Conservation (phyloP, 306 rosid genomes). For the Abrus pulchellus region DNA sequence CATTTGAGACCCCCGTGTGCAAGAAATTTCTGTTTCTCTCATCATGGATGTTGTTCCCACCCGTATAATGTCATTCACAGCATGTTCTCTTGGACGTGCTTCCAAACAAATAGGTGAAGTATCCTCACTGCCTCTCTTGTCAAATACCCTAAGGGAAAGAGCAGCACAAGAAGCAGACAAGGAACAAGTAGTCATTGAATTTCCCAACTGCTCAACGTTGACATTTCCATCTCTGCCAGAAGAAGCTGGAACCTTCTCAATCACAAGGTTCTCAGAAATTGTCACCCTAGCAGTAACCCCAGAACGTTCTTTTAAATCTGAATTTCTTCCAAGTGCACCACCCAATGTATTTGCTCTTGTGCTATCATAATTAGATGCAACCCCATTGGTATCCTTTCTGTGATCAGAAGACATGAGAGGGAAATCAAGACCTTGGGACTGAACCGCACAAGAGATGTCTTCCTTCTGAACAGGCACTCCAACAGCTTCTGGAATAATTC, state of each 20-base stretch:
- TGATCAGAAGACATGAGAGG: slow-evolving; percentile 66
- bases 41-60: slow-evolving; percentile 72
- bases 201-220: slow-evolving; percentile 76
- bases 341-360: slow-evolving; percentile 63
- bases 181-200: slow-evolving; percentile 61
- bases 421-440: slow-evolving; percentile 68
- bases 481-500: slow-evolving; percentile 98
- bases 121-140: slow-evolving; percentile 81
- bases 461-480: slow-evolving; percentile 85
- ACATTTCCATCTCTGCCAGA: slow-evolving; percentile 63
- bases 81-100: slow-evolving; percentile 84
- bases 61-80: slow-evolving; percentile 78
- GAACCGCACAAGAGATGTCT: slow-evolving; percentile 67
- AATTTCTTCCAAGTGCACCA: slow-evolving; percentile 61
- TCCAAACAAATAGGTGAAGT: slow-evolving; percentile 80
- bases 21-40: slow-evolving; percentile 89
- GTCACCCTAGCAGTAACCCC: slow-evolving; percentile 90
- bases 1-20: slow-evolving; percentile 69
- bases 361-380: slow-evolving; percentile 58
- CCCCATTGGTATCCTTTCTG: slow-evolving; percentile 62
- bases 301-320: slow-evolving; percentile 75
- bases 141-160: slow-evolving; percentile 84
- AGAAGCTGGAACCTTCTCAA: slow-evolving; percentile 81
- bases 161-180: slow-evolving; percentile 62
- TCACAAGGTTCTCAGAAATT: slow-evolving; percentile 81